Evolutionary conservation across 176 grass and related monocot genomes (phyloP), one percentile per base, ranked within the genome.

Genomic region (Thalia dealbata): DNA sequence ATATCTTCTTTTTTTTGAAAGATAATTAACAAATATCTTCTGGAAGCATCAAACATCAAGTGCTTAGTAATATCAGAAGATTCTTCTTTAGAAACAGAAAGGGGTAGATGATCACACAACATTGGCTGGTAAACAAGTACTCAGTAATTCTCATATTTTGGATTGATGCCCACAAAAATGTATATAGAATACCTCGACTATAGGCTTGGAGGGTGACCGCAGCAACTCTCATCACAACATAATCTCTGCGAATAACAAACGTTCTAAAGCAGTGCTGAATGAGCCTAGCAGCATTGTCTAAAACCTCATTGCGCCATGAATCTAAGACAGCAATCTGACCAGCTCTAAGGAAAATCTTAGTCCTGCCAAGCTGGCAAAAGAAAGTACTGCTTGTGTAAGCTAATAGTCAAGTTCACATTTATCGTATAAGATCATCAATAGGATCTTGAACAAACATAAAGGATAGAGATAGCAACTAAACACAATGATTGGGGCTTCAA

Each of bases 311-410:
- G 69, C 95, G 87, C n/a, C 61, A 75, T 73, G 80, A 79, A 78
- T 99, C 95, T 76, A 99, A 81, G 56, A 93, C 72, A 14, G 95
- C 95, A 12, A 99, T 92, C 81, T 99, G 95, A 75, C 95, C 95
- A 14, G 87, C 90, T 75, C 95, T 88, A 73, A 99, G 90, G 68
- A 99, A 99, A 61, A 93, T 83, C 78, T 99, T 99, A 21, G 70
- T 79, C 59, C 73, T 91, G 74, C 95, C 95, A 81, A 99, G 90
- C 95, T 99, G 84, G 70, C n/a, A 82, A 70, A 72, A 82, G 69
- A 70, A 64, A 70, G 28, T 78, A 38, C 77, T 62, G 75, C 26
- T 73, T 6, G 43, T 29, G 12, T 69, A 50, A 74, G 77, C 24
- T 64, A 19, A 28, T 52, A 30, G 14, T 30, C 25, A 65, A 35